A percentile compares a stretch with the other conserved stretches of the same genome.
These are phyloP conservation scores for Serpula lacrymans DNA, from an alignment of 768 basidiomycete genomes.

Conservation along the genomic window DNA sequence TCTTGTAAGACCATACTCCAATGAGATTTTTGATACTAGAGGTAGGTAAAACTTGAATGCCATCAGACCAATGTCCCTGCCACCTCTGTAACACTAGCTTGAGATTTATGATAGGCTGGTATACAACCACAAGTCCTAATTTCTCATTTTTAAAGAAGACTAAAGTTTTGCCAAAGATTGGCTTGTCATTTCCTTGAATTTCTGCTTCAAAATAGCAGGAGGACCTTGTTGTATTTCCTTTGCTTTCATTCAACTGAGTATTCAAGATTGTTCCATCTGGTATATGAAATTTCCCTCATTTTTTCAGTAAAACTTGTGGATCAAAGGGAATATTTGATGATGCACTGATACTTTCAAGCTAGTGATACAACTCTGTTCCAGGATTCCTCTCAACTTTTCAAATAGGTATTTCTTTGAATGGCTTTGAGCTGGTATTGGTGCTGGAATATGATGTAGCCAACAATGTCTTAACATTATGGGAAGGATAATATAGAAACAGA, in stretches of 20 bases:
- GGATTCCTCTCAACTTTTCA: not conserved
- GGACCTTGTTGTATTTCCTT: not conserved
- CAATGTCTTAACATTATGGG: not conserved
- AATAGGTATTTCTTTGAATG: not conserved
- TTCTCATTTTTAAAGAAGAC: slow-evolving; percentile 11
- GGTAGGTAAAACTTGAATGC: too few relatives aligned
- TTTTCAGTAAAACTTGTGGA: slow-evolving; percentile 1
- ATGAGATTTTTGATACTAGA: too few relatives aligned
- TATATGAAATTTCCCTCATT: slow-evolving; percentile 13
- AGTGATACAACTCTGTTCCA: too few relatives aligned
- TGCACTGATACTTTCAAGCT: slow-evolving; percentile 7
- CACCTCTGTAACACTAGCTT: too few relatives aligned
- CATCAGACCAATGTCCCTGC: too few relatives aligned
- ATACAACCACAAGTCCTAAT: too few relatives aligned
- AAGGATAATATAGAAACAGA: slow-evolving; percentile 21
- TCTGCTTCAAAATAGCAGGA: slow-evolving; percentile 14
- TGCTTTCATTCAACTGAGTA: slow-evolving; percentile 8
- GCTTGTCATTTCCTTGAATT: not conserved
- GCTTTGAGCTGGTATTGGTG: too few relatives aligned
- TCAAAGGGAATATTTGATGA: slow-evolving; percentile 6
- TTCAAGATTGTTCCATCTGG: slow-evolving; percentile 4
- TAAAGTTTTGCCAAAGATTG: slow-evolving; percentile 15
- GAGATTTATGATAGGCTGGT: too few relatives aligned
- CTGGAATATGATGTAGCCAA: too few relatives aligned
- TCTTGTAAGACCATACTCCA: too few relatives aligned